Conservation (phyloP, 163 green algal species). For the Scenedesmus sp. region DNA sequence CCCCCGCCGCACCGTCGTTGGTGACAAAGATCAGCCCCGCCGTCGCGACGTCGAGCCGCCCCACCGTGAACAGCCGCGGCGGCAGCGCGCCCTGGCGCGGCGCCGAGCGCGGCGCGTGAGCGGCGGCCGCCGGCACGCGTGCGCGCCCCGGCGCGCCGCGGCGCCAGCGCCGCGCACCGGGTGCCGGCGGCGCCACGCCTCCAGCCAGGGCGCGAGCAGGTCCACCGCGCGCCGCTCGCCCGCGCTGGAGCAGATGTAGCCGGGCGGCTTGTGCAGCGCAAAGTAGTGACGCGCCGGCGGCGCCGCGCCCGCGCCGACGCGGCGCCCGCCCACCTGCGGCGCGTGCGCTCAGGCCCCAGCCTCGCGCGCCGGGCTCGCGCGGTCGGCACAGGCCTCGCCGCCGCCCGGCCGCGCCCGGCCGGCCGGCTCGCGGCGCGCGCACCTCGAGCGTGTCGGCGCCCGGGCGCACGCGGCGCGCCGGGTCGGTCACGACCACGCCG, state of each 20-base stretch:
- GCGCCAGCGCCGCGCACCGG: constrained; percentile 13
- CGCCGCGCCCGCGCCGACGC: not conserved
- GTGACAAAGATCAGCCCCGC: constrained; percentile 95
- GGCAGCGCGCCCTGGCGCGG: constrained; percentile 41
- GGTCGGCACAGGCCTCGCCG: not conserved
- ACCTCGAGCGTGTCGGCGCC: too few species aligned
- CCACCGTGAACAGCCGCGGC: constrained; percentile 94
- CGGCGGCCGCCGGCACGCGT: not conserved
- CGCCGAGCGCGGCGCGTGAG: not conserved
- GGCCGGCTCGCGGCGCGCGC: not conserved
- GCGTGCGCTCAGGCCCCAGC: not conserved
- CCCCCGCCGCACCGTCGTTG: constrained; percentile 91
- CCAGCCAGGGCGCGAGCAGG: constrained; percentile 76
- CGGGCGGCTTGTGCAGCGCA: constrained; percentile 94
- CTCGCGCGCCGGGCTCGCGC: not conserved
- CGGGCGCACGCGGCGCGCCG: constrained; percentile 16
- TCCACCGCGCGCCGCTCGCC: constrained; percentile 57
- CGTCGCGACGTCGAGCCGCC: constrained; percentile 90
- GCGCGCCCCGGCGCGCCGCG: not conserved
- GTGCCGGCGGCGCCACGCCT: constrained; percentile 40
- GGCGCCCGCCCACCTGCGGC: constrained; percentile 1
- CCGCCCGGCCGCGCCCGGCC: too few species aligned
- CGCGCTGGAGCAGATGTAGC: constrained; percentile 77
- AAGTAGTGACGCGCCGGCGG: constrained; percentile 77
- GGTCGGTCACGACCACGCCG: constrained; percentile 71